Percentiles rank a stretch among this genome's conserved stretches.
Evolutionary conservation across 2,329 filamentous ascomycete genomes (phyloP).

Genomic region (Fusarium denticulatum): DNA sequence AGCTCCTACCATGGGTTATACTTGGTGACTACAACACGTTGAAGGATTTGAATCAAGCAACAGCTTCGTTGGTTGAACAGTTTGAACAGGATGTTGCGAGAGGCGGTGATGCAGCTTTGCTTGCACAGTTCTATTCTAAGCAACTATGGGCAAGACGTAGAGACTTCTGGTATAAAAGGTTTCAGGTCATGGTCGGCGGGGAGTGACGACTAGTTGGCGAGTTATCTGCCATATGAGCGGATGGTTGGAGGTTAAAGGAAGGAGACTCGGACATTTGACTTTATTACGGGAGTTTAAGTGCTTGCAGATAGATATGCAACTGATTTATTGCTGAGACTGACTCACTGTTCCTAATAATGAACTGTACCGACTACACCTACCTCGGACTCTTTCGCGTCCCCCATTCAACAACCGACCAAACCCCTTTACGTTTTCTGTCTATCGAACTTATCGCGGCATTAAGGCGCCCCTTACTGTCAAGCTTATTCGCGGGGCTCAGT

Average conservation of each 20-base stretch:
- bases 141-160: constrained; percentile 40
- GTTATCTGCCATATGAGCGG: neutral
- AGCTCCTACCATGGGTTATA: constrained; percentile 29
- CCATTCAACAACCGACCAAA: neutral
- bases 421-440: neutral
- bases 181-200: constrained; percentile 17
- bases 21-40: constrained; percentile 41
- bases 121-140: constrained; percentile 47
- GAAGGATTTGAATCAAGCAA: constrained; percentile 38
- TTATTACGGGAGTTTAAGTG: neutral
- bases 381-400: neutral
- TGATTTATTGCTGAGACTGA: neutral
- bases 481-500: neutral
- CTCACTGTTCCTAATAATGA: neutral
- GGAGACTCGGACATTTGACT: neutral
- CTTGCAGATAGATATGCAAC: neutral
- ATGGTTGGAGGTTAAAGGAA: neutral
- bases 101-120: constrained; percentile 32
- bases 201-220: neutral
- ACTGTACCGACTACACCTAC: neutral
- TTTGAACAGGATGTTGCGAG: constrained; percentile 45
- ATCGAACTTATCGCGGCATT: neutral
- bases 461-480: neutral
- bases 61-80: constrained; percentile 46
- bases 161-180: constrained; percentile 46